Conservation (phyloP, 768 basidiomycete genomes). For the Crassisporium funariophilum region DNA sequence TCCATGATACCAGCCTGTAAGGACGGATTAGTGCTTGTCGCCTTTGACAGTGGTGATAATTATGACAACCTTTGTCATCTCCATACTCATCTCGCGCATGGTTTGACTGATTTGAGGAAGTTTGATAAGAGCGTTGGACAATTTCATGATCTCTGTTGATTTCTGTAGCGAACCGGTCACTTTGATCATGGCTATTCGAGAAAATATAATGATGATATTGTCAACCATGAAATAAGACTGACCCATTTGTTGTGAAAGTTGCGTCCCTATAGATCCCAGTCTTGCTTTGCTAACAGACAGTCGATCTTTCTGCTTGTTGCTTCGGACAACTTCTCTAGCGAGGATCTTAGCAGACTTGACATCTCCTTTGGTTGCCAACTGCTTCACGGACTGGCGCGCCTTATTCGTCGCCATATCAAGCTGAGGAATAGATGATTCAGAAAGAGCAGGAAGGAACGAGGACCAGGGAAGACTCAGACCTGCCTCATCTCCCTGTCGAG, state of each 20-base stretch:
- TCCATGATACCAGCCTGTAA: constrained; percentile 94
- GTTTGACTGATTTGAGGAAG: constrained; percentile 89
- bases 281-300: constrained; percentile 92
- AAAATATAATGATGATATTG: constrained; percentile 2
- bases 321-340: constrained; percentile 92
- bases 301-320: constrained; percentile 91
- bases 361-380: constrained; percentile 89
- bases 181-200: constrained; percentile 81
- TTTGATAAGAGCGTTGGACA: constrained; percentile 90
- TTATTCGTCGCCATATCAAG: constrained; percentile 83
- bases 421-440: constrained; percentile 47
- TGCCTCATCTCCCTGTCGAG: constrained; percentile 95
- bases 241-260: constrained; percentile 93
- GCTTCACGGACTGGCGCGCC: constrained; percentile 80
- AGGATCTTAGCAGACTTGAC: constrained; percentile 90
- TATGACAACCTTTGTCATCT: constrained; percentile 88
- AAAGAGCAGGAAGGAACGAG: constrained; percentile 16
- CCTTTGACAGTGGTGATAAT: not conserved
- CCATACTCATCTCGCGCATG: constrained; percentile 99
- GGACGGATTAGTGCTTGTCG: not conserved
- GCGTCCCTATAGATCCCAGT: constrained; percentile 86
- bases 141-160: constrained; percentile 98
- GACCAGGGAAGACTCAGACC: constrained; percentile 50
- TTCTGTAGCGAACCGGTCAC: constrained; percentile 98
- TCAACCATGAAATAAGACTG: constrained; percentile 27